These are phyloP conservation scores for Pseudocercospora fuligena DNA, from an alignment of 2,329 filamentous ascomycete species.

Conservation along the genomic window DNA sequence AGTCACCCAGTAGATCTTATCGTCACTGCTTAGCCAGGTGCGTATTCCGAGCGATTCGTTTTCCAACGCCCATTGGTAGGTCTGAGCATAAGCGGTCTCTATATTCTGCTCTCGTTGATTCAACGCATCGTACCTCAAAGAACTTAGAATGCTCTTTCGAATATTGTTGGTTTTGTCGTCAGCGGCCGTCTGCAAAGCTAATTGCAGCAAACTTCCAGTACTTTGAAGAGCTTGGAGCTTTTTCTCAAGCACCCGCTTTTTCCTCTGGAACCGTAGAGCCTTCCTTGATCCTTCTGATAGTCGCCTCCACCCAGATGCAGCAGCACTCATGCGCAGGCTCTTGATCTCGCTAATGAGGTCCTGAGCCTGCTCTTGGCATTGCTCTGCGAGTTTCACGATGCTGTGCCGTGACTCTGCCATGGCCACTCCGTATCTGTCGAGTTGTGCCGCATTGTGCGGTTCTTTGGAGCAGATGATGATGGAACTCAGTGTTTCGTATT, in stretches of 20 bases:
- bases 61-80: background rate
- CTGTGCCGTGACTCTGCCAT: background rate
- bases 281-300: background rate
- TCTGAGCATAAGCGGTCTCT: background rate
- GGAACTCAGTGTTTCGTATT: background rate
- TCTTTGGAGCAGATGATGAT: background rate
- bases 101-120: background rate
- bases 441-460: background rate
- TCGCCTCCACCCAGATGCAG: background rate
- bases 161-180: background rate
- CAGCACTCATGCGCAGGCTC: background rate
- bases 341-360: background rate
- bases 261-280: background rate
- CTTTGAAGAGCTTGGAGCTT: background rate
- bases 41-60: background rate
- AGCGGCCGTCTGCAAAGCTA: background rate
- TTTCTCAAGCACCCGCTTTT: background rate
- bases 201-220: background rate
- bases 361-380: background rate
- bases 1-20: slow-evolving; percentile 25
- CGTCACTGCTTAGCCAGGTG: background rate
- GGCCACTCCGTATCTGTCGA: background rate
- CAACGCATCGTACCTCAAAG: background rate
- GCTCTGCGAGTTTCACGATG: background rate
- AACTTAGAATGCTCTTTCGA: background rate